Evolutionary conservation across 768 basidiomycete genomes (phyloP).

Genomic region (Ramaria rubella): DNA sequence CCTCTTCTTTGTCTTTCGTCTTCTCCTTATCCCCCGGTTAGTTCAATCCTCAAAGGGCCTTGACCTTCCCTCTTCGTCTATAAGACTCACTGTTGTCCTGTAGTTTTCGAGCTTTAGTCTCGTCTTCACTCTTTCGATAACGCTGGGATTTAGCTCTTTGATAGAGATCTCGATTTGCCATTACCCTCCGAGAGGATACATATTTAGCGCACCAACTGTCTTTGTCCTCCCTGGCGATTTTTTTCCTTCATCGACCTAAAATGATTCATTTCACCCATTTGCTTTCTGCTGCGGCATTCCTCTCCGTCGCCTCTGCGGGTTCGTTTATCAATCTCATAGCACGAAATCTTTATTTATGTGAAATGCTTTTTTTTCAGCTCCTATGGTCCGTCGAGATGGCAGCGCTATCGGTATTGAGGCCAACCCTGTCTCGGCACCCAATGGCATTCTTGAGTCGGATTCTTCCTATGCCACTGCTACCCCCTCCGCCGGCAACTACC

Average conservation of each 20-base stretch:
- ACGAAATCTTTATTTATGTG: background rate
- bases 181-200: constrained; percentile 56
- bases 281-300: constrained; percentile 46
- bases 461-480: constrained; percentile 19
- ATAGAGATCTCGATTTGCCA: constrained; percentile 13
- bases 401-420: constrained; percentile 19
- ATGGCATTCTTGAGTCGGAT: constrained; percentile 40
- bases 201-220: constrained; percentile 38
- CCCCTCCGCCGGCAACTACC: background rate
- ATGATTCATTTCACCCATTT: constrained; percentile 55
- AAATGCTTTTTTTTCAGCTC: background rate
- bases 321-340: constrained; percentile 40
- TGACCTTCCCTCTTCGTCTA: background rate
- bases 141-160: constrained; percentile 12
- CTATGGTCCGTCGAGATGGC: constrained; percentile 3
- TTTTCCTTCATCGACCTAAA: constrained; percentile 26
- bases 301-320: constrained; percentile 46
- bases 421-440: constrained; percentile 42
- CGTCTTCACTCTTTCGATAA: constrained; percentile 2
- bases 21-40: constrained; percentile 23
- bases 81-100: constrained; percentile 66
- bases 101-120: constrained; percentile 40
- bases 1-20: constrained; percentile 22
- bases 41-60: background rate
- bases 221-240: constrained; percentile 32